Base-by-base conservation (phyloP, 2,329 filamentous ascomycete species). In the Neonectria hederae region DNA sequence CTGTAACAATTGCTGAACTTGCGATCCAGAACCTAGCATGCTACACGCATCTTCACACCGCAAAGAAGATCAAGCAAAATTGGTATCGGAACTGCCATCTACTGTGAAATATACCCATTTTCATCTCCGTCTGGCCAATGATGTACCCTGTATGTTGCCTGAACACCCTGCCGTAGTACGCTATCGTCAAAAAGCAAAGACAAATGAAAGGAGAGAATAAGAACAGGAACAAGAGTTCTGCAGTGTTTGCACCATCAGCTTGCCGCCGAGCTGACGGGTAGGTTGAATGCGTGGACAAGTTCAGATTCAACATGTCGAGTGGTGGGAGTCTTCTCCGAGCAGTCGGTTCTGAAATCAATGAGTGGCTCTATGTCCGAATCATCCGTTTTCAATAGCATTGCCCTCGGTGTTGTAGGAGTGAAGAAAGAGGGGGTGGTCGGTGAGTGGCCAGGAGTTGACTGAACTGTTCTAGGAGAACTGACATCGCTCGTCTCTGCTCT, bases 321-420 rank as follows among this genome's bases (percentile, higher is more conserved):
- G 14, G 52, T 48, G 4, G 57, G 54, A 11, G 60, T 49, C n/a
- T 54, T 62, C 4, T 58, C 55, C 3, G 38, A 14, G 7, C 24
- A 56, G 46, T 62, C 24, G 40, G 65, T 9, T 5, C 24, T 26
- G 11, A 43, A 59, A 19, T 48, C 48, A 26, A 56, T 42, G 3
- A 63, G 30, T 5, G 60, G n/a, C 10, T 68, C 64, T 3, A 62
- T 13, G 1, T 69, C 59, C 2, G 32, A 13, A 11, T 65, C 60
- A 6, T 66, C 46, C 0, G 60, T 54, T 3, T 49, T 40, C 24
- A 69, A 17, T 1, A 62, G 19, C 75, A 77, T 76, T 4, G 76
- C 75, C 26, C 69, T 76, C 0, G 76, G 76, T 0, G 76, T 78
- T 5, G 52, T 65, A 0, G 76, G 75, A 11, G 75, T 72, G 24